A percentile compares a stretch with the other conserved stretches of the same genome.
Evolutionary conservation across 106 monocot species (phyloP).

Genomic region (Dendrobium catenatum): DNA sequence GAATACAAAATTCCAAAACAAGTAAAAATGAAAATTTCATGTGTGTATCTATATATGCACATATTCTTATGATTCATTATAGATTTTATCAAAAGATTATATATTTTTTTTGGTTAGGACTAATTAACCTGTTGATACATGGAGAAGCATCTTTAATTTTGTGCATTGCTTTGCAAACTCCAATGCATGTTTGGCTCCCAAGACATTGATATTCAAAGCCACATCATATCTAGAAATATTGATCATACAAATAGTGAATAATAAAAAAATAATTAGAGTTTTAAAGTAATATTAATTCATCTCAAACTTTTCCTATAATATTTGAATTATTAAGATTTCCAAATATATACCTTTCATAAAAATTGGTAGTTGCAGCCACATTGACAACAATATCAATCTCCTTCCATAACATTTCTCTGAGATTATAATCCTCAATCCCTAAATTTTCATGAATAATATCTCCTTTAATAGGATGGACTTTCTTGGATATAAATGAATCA

Average conservation of each 20-base stretch:
- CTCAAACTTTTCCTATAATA: not conserved
- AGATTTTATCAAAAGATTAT: too few species aligned
- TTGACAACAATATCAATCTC: constrained; percentile 56
- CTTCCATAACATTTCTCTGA: constrained; percentile 25
- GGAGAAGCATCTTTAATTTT: constrained; percentile 34
- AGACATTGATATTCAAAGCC: constrained; percentile 30
- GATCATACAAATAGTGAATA: not conserved
- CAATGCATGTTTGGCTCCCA: constrained; percentile 41
- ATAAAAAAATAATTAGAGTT: not conserved
- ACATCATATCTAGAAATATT: constrained; percentile 41
- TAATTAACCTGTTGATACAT: constrained; percentile 39
- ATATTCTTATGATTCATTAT: too few species aligned
- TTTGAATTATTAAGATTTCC: not conserved
- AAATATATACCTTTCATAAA: constrained; percentile 50
- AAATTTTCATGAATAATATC: constrained; percentile 43
- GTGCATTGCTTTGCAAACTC: constrained; percentile 34
- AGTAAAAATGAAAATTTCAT: too few species aligned
- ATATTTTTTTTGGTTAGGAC: not conserved
- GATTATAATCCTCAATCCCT: constrained; percentile 31
- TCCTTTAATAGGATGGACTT: constrained; percentile 42
- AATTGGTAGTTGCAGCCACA: constrained; percentile 72
- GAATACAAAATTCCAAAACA: too few species aligned
- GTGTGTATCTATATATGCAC: too few species aligned
- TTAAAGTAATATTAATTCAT: too few species aligned
- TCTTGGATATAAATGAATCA: constrained; percentile 36